Evolutionary conservation across 2,329 filamentous ascomycete genomes (phyloP).

Genomic region (Sarocladium kiliense): DNA sequence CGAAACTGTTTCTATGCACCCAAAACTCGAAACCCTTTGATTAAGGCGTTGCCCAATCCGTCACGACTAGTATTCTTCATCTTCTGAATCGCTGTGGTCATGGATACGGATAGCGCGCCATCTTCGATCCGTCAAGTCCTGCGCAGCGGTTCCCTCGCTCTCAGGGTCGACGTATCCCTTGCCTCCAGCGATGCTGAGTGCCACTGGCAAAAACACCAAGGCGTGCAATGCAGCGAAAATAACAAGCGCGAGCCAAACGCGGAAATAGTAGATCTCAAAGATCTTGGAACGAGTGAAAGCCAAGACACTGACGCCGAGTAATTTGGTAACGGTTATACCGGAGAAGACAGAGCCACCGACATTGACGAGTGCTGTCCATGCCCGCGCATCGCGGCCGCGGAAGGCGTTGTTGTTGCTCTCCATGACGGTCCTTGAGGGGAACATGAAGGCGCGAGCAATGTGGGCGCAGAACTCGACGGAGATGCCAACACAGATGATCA

Average conservation of each 20-base stretch:
- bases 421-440: slow-evolving; percentile 77
- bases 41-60: too few species aligned
- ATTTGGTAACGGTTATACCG: slow-evolving; percentile 92
- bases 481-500: slow-evolving; percentile 96
- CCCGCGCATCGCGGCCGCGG: slow-evolving; percentile 75
- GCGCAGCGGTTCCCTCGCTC: slow-evolving; percentile 80
- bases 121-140: slow-evolving; percentile 75
- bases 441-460: slow-evolving; percentile 92
- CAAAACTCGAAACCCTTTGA: too few species aligned
- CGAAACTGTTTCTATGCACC: too few species aligned
- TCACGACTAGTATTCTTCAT: slow-evolving; percentile 39
- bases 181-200: slow-evolving; percentile 79
- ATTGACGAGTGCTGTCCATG: slow-evolving; percentile 91
- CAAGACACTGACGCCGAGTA: slow-evolving; percentile 84
- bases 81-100: slow-evolving; percentile 70
- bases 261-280: slow-evolving; percentile 99
- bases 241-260: slow-evolving; percentile 90
- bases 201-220: slow-evolving; percentile 85
- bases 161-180: slow-evolving; percentile 85
- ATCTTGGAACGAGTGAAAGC: slow-evolving; percentile 97
- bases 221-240: slow-evolving; percentile 85
- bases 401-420: slow-evolving; percentile 72
- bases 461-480: slow-evolving; percentile 97
- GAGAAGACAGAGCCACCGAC: slow-evolving; percentile 93
- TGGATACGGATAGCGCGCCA: slow-evolving; percentile 75